Evolutionary conservation across 2,329 filamentous ascomycete genomes (phyloP).

Genomic region (Botryotinia globosa): DNA sequence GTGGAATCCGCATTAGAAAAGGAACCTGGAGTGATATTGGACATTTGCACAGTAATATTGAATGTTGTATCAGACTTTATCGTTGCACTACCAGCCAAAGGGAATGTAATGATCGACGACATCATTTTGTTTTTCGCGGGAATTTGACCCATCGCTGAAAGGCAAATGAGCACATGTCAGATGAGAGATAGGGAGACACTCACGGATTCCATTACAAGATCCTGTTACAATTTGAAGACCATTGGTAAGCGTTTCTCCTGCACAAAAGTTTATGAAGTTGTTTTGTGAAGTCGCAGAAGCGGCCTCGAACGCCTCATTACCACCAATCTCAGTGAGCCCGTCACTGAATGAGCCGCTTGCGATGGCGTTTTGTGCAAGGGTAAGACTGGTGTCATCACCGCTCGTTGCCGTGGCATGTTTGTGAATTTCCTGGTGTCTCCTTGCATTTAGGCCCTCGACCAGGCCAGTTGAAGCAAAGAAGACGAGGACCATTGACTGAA

Average conservation of each 20-base stretch:
- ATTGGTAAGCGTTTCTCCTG: slow-evolving; percentile 50
- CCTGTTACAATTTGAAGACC: slow-evolving; percentile 55
- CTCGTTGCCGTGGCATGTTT: slow-evolving; percentile 1
- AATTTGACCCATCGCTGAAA: slow-evolving; percentile 38
- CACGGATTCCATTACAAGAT: slow-evolving; percentile 53
- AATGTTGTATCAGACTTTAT: slow-evolving; percentile 33
- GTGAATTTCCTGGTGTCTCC: slow-evolving; percentile 16
- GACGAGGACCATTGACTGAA: slow-evolving; percentile 20
- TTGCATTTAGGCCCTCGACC: slow-evolving; percentile 10
- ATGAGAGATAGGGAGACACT: slow-evolving; percentile 11
- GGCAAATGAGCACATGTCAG: neutral
- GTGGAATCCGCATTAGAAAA: slow-evolving; percentile 43
- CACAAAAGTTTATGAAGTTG: slow-evolving; percentile 37
- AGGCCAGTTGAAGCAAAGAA: slow-evolving; percentile 24
- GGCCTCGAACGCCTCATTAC: slow-evolving; percentile 25
- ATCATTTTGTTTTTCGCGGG: slow-evolving; percentile 37
- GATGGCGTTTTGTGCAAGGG: slow-evolving; percentile 21
- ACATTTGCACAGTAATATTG: slow-evolving; percentile 39
- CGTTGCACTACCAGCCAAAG: slow-evolving; percentile 29
- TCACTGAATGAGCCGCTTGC: slow-evolving; percentile 29
- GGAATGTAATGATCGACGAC: slow-evolving; percentile 35
- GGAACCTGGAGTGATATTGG: slow-evolving; percentile 40
- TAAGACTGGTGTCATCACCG: slow-evolving; percentile 14
- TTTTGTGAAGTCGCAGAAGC: slow-evolving; percentile 30
- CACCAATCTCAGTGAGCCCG: slow-evolving; percentile 26